Conservation (phyloP, 108 stramenopile species). For the Heterococcus sp. region DNA sequence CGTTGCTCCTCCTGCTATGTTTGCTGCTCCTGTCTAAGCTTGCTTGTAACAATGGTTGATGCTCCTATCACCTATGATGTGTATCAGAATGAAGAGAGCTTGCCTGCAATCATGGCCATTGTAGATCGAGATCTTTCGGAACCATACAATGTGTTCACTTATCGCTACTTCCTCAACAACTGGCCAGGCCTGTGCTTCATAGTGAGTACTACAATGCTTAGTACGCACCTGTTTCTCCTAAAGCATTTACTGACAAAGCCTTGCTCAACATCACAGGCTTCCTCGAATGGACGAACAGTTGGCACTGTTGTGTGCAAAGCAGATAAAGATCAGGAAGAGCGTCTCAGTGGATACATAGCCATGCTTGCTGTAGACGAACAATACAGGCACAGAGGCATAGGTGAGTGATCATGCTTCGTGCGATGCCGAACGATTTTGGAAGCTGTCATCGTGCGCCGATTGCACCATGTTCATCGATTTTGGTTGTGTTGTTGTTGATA, state of each 20-base stretch:
- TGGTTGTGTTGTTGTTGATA: too few relatives aligned
- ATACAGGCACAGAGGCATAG: constrained; percentile 48
- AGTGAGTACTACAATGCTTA: too few relatives aligned
- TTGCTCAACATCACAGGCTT: constrained; percentile 1
- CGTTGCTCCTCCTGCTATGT: too few relatives aligned
- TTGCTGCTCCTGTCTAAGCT: too few relatives aligned
- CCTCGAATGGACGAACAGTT: constrained; percentile 22
- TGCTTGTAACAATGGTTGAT: too few relatives aligned
- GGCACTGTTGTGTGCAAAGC: constrained; percentile 60
- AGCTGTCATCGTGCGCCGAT: too few relatives aligned
- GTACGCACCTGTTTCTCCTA: too few relatives aligned
- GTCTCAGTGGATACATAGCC: constrained; percentile 61
- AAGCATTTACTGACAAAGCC: too few relatives aligned
- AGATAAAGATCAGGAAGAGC: constrained; percentile 45
- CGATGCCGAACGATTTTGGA: neutral
- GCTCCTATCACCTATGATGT: neutral
- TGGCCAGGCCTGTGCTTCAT: constrained; percentile 63
- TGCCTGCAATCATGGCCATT: constrained; percentile 53
- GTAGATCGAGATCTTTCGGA: constrained; percentile 63
- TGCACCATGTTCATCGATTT: too few relatives aligned
- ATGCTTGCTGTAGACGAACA: constrained; percentile 63
- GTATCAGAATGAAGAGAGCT: constrained; percentile 39
- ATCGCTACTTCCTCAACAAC: constrained; percentile 63
- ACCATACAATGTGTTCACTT: constrained; percentile 68
- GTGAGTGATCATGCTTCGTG: neutral